phyloP scores from a whole-genome alignment of 1,284 basidiomycete genomes.

The Fomitopsis pinicola region DNA sequence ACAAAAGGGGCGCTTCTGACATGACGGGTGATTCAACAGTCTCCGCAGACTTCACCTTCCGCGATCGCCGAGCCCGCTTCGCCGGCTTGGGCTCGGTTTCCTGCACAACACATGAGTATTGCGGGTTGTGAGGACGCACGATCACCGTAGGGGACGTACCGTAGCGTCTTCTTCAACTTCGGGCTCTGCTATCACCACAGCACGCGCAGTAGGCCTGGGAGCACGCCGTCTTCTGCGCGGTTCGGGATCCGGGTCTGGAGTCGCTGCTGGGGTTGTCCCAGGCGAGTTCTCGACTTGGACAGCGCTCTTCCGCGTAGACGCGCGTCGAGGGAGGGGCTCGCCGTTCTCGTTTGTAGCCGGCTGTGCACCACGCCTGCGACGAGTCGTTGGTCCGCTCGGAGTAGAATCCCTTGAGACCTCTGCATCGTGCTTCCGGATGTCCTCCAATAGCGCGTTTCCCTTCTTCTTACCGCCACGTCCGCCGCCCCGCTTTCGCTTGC shows the following conservation, averaged over 20 bases:
- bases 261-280: constrained; percentile 46
- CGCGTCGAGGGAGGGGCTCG: constrained; percentile 14
- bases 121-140: too few species aligned
- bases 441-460: constrained; percentile 73
- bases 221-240: constrained; percentile 32
- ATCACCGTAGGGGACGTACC: constrained; percentile 13
- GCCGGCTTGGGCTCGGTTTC: constrained; percentile 24
- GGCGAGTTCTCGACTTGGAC: constrained; percentile 45
- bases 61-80: constrained; percentile 28
- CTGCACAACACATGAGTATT: constrained; percentile 5
- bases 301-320: constrained; percentile 34
- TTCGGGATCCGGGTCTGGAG: constrained; percentile 54
- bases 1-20: constrained; percentile 26
- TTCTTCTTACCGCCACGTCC: constrained; percentile 63
- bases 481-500: constrained; percentile 57
- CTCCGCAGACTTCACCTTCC: constrained; percentile 23
- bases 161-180: constrained; percentile 34
- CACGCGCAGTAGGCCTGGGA: constrained; percentile 25
- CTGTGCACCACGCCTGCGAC: constrained; percentile 15
- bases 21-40: constrained; percentile 7
- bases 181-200: constrained; percentile 21
- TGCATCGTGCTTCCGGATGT: constrained; percentile 73
- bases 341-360: constrained; percentile 13
- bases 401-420: constrained; percentile 42
- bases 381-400: constrained; percentile 10